Evolutionary conservation across 805 yeast genomes (phyloP).

Genomic region (Yarrowia sp.): DNA sequence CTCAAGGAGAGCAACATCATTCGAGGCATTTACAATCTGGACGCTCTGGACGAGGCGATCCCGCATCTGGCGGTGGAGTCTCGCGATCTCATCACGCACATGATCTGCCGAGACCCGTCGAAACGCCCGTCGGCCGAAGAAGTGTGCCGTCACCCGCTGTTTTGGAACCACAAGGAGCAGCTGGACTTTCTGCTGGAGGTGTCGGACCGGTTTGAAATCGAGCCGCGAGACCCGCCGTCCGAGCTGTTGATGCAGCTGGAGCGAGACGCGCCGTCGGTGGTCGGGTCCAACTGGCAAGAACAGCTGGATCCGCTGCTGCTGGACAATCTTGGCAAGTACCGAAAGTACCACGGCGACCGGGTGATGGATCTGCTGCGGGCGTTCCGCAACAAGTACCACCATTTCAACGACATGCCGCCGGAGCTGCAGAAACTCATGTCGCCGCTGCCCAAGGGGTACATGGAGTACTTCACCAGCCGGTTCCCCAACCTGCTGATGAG

Average conservation of each 20-base stretch:
- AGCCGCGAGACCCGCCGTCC: conserved; percentile 80
- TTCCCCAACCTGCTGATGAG: conserved; percentile 84
- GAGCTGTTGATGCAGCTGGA: conserved; percentile 64
- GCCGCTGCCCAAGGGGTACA: conserved; percentile 84
- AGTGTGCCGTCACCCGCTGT: conserved; percentile 83
- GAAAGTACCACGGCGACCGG: conserved; percentile 81
- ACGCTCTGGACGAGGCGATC: conserved; percentile 53
- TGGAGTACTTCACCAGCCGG: conserved; percentile 70
- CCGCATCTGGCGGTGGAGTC: conserved; percentile 60
- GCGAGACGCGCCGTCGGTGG: conserved; percentile 53
- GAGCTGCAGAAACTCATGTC: conserved; percentile 70
- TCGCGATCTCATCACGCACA: conserved; percentile 68
- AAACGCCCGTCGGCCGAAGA: conserved; percentile 71
- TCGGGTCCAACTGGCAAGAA: conserved; percentile 76
- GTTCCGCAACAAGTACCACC: conserved; percentile 91
- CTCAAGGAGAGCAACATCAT: conserved; percentile 83
- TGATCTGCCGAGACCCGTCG: conserved; percentile 74
- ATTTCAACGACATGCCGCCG: conserved; percentile 85
- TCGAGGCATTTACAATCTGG: conserved; percentile 60
- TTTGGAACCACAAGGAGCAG: conserved; percentile 78
- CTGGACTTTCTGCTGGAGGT: conserved; percentile 84
- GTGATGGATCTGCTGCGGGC: conserved; percentile 89
- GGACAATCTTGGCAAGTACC: conserved; percentile 85
- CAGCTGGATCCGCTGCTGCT: conserved; percentile 75
- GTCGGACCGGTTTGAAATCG: conserved; percentile 89